A percentile compares a stretch with the other conserved stretches of the same genome.
Conservation (phyloP, 129 eudicot genomes). For the Lactuca sativa region DNA sequence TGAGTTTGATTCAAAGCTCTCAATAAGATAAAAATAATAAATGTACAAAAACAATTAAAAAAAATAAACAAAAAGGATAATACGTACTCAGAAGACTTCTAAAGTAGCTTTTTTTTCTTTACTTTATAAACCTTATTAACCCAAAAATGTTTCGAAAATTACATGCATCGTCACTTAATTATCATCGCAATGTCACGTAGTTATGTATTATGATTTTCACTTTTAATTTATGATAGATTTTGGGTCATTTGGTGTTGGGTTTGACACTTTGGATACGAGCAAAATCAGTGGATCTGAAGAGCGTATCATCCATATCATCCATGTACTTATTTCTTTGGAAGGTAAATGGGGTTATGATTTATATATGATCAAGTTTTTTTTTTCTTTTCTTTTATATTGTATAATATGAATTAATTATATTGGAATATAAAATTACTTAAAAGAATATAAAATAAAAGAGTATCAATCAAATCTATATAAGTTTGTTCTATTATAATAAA, state of each 20-base stretch:
- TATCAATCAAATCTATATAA: not conserved
- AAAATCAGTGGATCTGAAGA: slow-evolving; percentile 32
- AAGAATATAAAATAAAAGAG: not conserved
- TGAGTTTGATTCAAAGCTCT: no score
- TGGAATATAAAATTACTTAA: not conserved
- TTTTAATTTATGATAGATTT: slow-evolving; percentile 11
- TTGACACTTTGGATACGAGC: slow-evolving; percentile 35
- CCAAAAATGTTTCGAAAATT: no score
- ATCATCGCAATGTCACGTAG: no score
- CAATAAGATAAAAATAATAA: no score
- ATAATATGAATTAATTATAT: not conserved
- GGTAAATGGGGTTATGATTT: slow-evolving; percentile 15
- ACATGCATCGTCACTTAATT: no score
- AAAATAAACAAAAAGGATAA: no score
- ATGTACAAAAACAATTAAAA: no score
- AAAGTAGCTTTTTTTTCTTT: no score
- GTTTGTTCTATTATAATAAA: not conserved
- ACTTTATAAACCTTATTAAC: no score
- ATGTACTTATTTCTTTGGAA: slow-evolving; percentile 42
- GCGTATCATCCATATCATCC: slow-evolving; percentile 22
- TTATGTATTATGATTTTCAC: not conserved
- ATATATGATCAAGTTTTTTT: not conserved
- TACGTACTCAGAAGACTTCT: no score
- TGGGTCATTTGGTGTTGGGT: slow-evolving; percentile 24
- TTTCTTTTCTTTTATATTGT: not conserved